Evolutionary conservation across 805 yeast species (phyloP).

Genomic region (Zygoascus biomembranicola): DNA sequence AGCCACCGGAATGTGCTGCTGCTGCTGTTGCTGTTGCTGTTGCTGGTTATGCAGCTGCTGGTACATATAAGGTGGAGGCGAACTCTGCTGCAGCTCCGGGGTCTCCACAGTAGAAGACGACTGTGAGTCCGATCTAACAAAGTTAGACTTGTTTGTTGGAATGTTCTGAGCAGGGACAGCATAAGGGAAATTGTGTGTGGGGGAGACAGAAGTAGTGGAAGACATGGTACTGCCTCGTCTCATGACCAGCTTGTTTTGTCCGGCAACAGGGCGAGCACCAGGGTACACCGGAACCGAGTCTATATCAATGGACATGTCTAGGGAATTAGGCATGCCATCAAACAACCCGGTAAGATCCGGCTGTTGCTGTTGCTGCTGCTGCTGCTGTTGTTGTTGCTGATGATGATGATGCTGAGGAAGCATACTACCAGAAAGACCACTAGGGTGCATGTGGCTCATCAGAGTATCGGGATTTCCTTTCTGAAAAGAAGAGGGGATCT

Average conservation of each 20-base stretch:
- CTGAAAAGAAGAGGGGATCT: not conserved
- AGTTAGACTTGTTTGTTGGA: not conserved
- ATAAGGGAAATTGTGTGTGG: not conserved
- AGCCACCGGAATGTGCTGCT: not conserved
- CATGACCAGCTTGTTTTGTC: not conserved
- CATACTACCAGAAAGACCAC: not conserved
- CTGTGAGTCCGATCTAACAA: constrained; percentile 6
- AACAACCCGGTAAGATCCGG: not conserved
- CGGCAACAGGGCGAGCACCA: not conserved
- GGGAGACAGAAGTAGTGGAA: not conserved
- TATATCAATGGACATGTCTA: not conserved
- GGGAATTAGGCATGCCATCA: not conserved
- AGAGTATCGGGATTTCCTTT: not conserved
- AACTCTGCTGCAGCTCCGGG: not conserved
- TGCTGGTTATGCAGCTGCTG: not conserved
- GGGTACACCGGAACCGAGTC: not conserved
- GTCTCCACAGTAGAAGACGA: constrained; percentile 1
- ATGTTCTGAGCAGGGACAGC: not conserved
- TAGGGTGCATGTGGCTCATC: not conserved
- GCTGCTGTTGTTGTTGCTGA: not conserved
- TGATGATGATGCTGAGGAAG: not conserved
- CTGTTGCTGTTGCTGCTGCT: not conserved
- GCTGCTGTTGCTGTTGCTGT: not conserved
- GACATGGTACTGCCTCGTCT: not conserved
- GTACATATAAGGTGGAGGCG: not conserved